Evolutionary conservation across 768 basidiomycete species (phyloP).

Genomic region (Lentinula sp.): DNA sequence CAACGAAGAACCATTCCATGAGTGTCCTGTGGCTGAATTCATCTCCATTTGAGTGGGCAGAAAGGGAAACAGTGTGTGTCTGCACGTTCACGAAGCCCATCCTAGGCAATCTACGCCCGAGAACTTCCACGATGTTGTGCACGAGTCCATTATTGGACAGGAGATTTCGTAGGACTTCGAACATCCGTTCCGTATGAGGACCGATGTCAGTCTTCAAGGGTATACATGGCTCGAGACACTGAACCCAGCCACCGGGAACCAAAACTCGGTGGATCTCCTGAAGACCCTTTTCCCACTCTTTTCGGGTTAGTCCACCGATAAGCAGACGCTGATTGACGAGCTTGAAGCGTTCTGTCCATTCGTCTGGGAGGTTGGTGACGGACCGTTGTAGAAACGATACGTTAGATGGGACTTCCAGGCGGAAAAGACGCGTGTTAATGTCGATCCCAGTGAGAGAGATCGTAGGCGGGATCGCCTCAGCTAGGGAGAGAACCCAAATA

Average conservation of each 20-base stretch:
- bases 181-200: background rate
- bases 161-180: background rate
- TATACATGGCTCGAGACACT: conserved; percentile 18
- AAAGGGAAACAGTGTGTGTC: background rate
- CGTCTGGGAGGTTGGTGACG: conserved; percentile 19
- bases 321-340: conserved; percentile 27
- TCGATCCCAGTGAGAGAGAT: conserved; percentile 4
- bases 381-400: conserved; percentile 8
- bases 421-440: conserved; percentile 4
- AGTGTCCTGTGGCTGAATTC: background rate
- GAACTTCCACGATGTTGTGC: background rate
- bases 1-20: background rate
- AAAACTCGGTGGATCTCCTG: conserved; percentile 24
- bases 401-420: background rate
- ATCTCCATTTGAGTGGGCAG: background rate
- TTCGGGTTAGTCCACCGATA: conserved; percentile 18
- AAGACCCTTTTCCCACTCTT: conserved; percentile 20
- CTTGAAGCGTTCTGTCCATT: conserved; percentile 22
- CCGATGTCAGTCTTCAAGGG: background rate
- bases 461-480: background rate
- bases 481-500: background rate
- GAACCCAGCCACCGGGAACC: conserved; percentile 23
- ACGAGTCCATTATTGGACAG: background rate
- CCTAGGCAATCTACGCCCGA: background rate
- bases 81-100: background rate